A percentile compares a stretch with the other conserved stretches of the same genome.
phyloP scores from a whole-genome alignment of 1,139 yeast species.

The Candida glucosophila region DNA sequence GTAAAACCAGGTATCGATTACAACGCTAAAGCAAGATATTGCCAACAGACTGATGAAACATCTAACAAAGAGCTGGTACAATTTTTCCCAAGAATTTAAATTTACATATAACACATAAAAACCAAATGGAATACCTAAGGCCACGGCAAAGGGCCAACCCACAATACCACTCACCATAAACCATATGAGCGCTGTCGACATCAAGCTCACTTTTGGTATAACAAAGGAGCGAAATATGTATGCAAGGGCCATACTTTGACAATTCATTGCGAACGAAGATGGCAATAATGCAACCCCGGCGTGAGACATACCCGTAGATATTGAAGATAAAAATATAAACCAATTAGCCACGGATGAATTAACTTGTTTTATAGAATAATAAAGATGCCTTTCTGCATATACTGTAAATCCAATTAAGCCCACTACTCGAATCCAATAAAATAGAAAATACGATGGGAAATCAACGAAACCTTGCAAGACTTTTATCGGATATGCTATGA shows the following conservation, averaged over 20 bases:
- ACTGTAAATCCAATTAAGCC: constrained; percentile 47
- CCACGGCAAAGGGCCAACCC: constrained; percentile 47
- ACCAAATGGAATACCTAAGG: constrained; percentile 55
- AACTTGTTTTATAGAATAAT: constrained; percentile 32
- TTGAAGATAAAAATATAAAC: constrained; percentile 43
- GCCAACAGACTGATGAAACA: constrained; percentile 13
- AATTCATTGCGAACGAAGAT: constrained; percentile 75
- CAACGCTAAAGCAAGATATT: constrained; percentile 23
- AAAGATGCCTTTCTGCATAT: constrained; percentile 44
- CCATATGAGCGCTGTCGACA: constrained; percentile 1
- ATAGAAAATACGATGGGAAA: constrained; percentile 25
- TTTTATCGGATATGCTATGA: constrained; percentile 30
- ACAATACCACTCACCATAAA: constrained; percentile 17
- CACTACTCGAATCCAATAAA: constrained; percentile 48
- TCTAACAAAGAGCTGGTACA: constrained; percentile 9
- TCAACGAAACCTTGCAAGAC: constrained; percentile 6
- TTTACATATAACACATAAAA: constrained; percentile 15
- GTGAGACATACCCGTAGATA: constrained; percentile 67
- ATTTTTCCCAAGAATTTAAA: constrained; percentile 4
- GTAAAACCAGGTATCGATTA: constrained; percentile 60
- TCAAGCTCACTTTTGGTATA: neutral
- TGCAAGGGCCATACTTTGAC: constrained; percentile 48
- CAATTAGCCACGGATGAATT: constrained; percentile 38
- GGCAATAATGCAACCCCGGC: constrained; percentile 83
- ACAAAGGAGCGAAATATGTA: constrained; percentile 19